Conservation (phyloP, 2,329 filamentous ascomycete species). For the Nothomitra cinnamomea region DNA sequence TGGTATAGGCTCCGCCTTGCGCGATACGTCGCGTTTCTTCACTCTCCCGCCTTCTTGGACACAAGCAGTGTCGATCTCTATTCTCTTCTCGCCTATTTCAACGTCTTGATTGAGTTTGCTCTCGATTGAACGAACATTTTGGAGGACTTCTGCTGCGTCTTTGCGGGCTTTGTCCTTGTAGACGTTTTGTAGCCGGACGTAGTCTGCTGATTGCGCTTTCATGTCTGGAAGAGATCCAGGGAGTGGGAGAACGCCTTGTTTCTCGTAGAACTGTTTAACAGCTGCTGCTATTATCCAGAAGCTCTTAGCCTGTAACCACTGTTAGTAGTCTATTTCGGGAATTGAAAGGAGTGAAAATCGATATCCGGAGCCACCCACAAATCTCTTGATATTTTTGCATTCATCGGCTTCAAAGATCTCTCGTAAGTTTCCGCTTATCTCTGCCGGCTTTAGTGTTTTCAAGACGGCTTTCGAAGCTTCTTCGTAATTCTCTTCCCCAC, state of each 20-base stretch:
- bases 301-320: conserved; percentile 30
- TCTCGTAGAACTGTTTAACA: conserved; percentile 57
- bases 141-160: conserved; percentile 60
- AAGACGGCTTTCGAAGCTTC: conserved; percentile 78
- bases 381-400: conserved; percentile 28
- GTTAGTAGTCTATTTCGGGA: not conserved
- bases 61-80: too few species aligned
- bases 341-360: not conserved
- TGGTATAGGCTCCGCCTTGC: conserved; percentile 33
- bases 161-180: conserved; percentile 77
- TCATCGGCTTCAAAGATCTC: conserved; percentile 63
- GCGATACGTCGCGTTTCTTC: conserved; percentile 32
- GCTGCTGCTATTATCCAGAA: conserved; percentile 88
- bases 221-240: conserved; percentile 86
- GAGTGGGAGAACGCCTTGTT: conserved; percentile 59
- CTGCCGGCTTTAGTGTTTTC: conserved; percentile 60
- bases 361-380: conserved; percentile 13
- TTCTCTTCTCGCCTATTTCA: too few species aligned
- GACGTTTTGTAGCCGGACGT: conserved; percentile 77
- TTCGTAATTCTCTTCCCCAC: conserved; percentile 91
- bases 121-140: conserved; percentile 34
- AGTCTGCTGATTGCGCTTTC: conserved; percentile 85
- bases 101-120: too few species aligned
- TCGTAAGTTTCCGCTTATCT: conserved; percentile 49
- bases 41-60: too few species aligned